Conservation (phyloP, 176 grass and related monocot species). For the Dendrocalamus sinicus region DNA sequence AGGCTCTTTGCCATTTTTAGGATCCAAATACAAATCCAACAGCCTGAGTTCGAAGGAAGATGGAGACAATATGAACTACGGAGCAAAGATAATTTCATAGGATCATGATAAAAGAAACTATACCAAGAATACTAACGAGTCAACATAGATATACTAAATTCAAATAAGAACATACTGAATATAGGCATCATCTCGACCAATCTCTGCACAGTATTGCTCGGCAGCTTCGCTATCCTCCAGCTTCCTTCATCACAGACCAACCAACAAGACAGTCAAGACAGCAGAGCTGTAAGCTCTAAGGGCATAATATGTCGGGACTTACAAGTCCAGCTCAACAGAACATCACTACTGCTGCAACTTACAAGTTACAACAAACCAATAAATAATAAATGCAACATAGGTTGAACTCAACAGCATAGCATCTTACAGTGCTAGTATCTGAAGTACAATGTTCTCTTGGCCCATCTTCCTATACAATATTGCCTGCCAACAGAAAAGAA, state of each 20-base stretch:
- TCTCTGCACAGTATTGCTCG: constrained; percentile 97
- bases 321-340: constrained; percentile 5
- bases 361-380: constrained; percentile 33
- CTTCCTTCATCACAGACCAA: constrained; percentile 68
- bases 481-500: constrained; percentile 65
- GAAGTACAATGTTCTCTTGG: constrained; percentile 95
- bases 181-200: constrained; percentile 96
- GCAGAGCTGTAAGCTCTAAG: background rate
- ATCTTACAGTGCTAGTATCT: constrained; percentile 99
- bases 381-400: constrained; percentile 20
- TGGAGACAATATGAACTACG: constrained; percentile 31
- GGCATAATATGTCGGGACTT: background rate
- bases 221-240: constrained; percentile 95
- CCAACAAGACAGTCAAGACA: constrained; percentile 29
- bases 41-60: constrained; percentile 56
- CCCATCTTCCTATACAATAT: constrained; percentile 99
- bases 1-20: constrained; percentile 89
- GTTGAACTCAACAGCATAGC: constrained; percentile 19
- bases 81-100: constrained; percentile 20
- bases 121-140: background rate
- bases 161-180: constrained; percentile 82
- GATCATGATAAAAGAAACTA: constrained; percentile 3
- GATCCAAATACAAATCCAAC: constrained; percentile 97
- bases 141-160: constrained; percentile 35
- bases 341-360: background rate